Percentiles rank a stretch among this genome's conserved stretches.
These are phyloP conservation scores for Teratosphaeria destructans DNA, from an alignment of 2,329 filamentous ascomycete genomes.

Conservation along the genomic window DNA sequence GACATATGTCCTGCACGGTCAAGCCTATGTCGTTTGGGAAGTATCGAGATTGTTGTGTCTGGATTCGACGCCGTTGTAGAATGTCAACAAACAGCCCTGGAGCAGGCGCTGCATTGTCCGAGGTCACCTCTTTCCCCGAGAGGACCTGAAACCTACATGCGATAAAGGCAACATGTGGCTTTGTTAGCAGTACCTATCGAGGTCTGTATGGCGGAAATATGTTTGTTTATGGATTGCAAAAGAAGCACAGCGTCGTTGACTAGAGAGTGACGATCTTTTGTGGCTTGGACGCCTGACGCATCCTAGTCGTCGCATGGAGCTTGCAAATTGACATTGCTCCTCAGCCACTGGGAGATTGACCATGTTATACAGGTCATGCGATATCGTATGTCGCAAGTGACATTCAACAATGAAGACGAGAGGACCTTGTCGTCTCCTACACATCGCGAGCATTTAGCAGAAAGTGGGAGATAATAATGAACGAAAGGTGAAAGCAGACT, in stretches of 20 bases:
- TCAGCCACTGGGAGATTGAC: too few species aligned
- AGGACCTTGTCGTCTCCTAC: too few species aligned
- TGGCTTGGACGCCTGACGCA: too few species aligned
- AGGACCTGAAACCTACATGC: not conserved
- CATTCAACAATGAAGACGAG: not conserved
- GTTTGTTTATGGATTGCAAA: not conserved
- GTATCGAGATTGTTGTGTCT: not conserved
- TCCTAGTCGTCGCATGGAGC: not conserved
- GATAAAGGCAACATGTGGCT: not conserved
- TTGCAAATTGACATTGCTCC: not conserved
- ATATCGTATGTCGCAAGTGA: not conserved
- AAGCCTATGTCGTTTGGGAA: conserved; percentile 10
- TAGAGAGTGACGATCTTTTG: not conserved
- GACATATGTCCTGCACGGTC: conserved; percentile 8
- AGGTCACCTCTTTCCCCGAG: not conserved
- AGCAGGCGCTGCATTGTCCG: not conserved
- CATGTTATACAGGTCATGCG: too few species aligned
- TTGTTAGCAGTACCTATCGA: not conserved
- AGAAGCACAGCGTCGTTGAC: not conserved
- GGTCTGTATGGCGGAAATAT: not conserved
- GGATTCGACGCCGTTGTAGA: not conserved
- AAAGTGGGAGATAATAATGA: too few species aligned
- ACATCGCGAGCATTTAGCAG: too few species aligned
- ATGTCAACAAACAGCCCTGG: not conserved
- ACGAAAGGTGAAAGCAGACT: too few species aligned